Percentiles rank a stretch among this genome's conserved stretches.
Evolutionary conservation across 371 early-diverging fungal genomes (phyloP).

Genomic region (Fennellomyces sp.): DNA sequence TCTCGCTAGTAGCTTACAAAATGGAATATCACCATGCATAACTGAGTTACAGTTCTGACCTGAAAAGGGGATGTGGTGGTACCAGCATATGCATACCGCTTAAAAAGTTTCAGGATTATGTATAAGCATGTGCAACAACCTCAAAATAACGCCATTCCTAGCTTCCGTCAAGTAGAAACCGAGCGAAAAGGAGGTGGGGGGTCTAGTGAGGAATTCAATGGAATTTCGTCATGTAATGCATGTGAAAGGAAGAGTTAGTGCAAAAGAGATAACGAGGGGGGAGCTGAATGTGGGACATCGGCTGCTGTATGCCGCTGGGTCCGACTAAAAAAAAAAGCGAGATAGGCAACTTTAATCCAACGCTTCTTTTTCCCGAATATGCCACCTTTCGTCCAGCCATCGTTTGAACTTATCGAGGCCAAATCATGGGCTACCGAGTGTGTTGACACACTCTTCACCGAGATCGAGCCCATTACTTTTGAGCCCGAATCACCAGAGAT

Average conservation of each 20-base stretch:
- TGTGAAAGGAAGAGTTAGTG: too few species aligned
- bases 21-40: not conserved
- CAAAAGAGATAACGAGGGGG: too few species aligned
- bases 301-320: too few species aligned
- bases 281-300: too few species aligned
- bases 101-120: not conserved
- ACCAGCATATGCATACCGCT: not conserved
- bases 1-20: too few species aligned
- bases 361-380: constrained; percentile 15
- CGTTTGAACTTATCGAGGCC: constrained; percentile 42
- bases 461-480: constrained; percentile 30
- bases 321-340: too few species aligned
- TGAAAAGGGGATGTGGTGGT: not conserved
- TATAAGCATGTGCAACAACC: not conserved
- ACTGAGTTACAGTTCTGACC: not conserved
- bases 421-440: constrained; percentile 40
- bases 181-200: too few species aligned
- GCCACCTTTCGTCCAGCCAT: constrained; percentile 19
- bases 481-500: constrained; percentile 15
- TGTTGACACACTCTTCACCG: constrained; percentile 27
- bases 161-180: too few species aligned
- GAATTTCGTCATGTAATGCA: too few species aligned
- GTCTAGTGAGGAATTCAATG: too few species aligned
- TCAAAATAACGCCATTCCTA: not conserved
- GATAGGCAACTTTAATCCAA: not conserved